Evolutionary conservation across 208 protist species (phyloP), one percentile per base, ranked within the genome.

Genomic region (Trypanosoma boissoni): DNA sequence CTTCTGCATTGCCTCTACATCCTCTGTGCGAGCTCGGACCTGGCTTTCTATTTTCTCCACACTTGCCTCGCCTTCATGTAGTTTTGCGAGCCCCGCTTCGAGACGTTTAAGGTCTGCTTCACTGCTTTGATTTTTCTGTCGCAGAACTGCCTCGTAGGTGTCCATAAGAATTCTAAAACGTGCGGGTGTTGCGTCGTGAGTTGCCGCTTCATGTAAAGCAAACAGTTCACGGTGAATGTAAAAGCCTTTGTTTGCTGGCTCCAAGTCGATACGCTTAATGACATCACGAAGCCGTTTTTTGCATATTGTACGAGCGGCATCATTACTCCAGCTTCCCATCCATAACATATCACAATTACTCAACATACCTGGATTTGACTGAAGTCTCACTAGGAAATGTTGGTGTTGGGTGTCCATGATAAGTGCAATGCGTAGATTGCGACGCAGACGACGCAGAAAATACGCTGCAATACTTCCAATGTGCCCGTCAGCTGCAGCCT

Each of bases 301-400:
- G 68, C 90, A 95, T 53, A 98, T 83, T 18, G 69, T 79, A 49
- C 76, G 75, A 59, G 92, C 86, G 24, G 90, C 80, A 21, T 96
- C 86, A 14, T 56, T 69, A n/a, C 72, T 78, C 96, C 97, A 99
- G 16, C 64, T 48, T 10, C 94, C 96, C 73, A 97, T 89, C 96
- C 97, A 99, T 51, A 98, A 74, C 52, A 99, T 74, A 46, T 88
- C 78, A 73, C 96, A 98, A 45, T 78, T 74, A 45, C 90, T 98
- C 62, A 94, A 79, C 18, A 99, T 70, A 7, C 94, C 97, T 1
- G 97, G 97, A 77, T 99, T 98, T 18, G 88, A 89, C 65, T 97
- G 84, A 64, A 97, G 86, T 9, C 92, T 77, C 16, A 88, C 45
- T 3, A 88, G 61, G 65, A 98, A 99, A 18, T 89, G 58, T 21